Evolutionary conservation across 495 filamentous ascomycete species (phyloP).

Genomic region (Immersiella caudata): DNA sequence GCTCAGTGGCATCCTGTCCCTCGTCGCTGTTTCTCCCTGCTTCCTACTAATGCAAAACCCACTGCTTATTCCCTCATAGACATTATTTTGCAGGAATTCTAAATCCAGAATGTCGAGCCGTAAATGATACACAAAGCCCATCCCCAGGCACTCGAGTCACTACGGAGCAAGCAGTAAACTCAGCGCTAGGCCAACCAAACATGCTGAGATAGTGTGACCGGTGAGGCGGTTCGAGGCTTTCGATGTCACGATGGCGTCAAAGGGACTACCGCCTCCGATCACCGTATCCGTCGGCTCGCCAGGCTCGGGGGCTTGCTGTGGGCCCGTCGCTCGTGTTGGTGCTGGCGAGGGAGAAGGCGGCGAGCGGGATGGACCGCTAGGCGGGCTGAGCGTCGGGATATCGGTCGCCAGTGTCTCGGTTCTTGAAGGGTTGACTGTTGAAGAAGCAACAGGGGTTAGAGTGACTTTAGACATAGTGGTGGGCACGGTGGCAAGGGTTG

Average conservation of each 20-base stretch:
- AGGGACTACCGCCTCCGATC: slow-evolving; percentile 37
- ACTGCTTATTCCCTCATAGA: background rate
- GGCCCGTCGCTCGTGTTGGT: slow-evolving; percentile 19
- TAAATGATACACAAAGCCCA: slow-evolving; percentile 2
- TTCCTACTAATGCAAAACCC: background rate
- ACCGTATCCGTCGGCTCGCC: slow-evolving; percentile 14
- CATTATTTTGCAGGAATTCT: background rate
- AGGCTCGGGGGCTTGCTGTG: slow-evolving; percentile 12
- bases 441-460: slow-evolving; percentile 14
- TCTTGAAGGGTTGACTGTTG: background rate
- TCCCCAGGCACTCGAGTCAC: background rate
- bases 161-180: slow-evolving; percentile 19
- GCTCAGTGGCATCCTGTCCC: background rate
- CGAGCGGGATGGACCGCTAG: slow-evolving; percentile 8
- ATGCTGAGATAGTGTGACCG: background rate
- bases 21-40: background rate
- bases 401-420: slow-evolving; percentile 6
- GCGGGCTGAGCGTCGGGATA: slow-evolving; percentile 17
- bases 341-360: slow-evolving; percentile 5
- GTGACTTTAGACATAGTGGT: slow-evolving; percentile 9
- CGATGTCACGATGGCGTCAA: slow-evolving; percentile 23
- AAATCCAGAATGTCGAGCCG: background rate
- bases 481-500: background rate
- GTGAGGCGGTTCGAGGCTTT: background rate
- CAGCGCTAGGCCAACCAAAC: slow-evolving; percentile 4